These are phyloP conservation scores for Spongospora subterranea DNA, from an alignment of 208 protist genomes.

Conservation along the genomic window DNA sequence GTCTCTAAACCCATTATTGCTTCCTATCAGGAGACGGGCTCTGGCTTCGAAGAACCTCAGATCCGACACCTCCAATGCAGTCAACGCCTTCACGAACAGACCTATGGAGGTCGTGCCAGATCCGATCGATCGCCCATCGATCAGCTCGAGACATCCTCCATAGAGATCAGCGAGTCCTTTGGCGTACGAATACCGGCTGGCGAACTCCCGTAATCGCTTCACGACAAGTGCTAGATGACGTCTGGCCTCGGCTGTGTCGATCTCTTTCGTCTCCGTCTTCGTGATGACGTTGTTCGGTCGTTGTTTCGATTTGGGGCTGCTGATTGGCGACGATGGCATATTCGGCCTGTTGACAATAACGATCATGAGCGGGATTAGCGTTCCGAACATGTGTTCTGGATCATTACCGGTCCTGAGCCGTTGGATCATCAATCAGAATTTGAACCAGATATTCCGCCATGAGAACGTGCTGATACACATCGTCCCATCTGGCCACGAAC, in stretches of 20 bases:
- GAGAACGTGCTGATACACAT: conserved; percentile 11
- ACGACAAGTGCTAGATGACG: conserved; percentile 37
- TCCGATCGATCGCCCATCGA: background rate
- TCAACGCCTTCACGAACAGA: background rate
- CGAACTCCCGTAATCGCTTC: background rate
- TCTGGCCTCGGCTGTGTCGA: background rate
- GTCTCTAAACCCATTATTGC: conserved; percentile 30
- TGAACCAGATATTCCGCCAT: conserved; percentile 22
- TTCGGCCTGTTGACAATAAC: background rate
- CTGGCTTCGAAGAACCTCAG: conserved; percentile 14
- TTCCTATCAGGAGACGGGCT: background rate
- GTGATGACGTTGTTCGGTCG: background rate
- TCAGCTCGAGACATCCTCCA: conserved; percentile 5
- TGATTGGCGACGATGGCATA: background rate
- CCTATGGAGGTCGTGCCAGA: background rate
- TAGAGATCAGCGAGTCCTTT: background rate
- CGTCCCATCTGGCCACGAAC: background rate
- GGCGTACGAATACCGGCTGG: background rate
- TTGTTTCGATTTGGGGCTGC: background rate
- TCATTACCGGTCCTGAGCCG: background rate
- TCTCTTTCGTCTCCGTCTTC: background rate
- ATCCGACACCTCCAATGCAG: background rate
- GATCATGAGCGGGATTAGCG: too few relatives aligned
- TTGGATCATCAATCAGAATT: conserved; percentile 11
- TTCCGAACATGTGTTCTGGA: background rate